Evolutionary conservation across 176 grass and related monocot species (phyloP), one percentile per base, ranked within the genome.

Genomic region (Calamus simplicifolius): DNA sequence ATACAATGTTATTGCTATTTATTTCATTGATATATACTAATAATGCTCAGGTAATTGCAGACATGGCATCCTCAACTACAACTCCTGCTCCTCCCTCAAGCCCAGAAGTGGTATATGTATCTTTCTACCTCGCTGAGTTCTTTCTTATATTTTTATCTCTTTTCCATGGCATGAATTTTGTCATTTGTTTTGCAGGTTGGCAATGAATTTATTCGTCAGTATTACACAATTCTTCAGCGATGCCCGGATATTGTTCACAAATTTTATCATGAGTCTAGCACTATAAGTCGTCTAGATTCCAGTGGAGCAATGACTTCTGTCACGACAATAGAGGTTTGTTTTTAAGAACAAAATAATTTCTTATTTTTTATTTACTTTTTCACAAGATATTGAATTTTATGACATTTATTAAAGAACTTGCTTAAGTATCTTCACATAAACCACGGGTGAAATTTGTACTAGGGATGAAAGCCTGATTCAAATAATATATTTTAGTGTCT

Each of bases 261-360:
- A 72, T 98, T 98, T 55, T 98, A 98, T 58, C 78, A 98, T 56
- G 87, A 98, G 52, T 69, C 63, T n/a, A 98, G 84, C 63, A 78
- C 73, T 58, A 55, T 98, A 50, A 85, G 79, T 27, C 81, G 84
- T 59, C 57, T 70, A 21, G 64, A 85, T 56, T 59, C 69, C 51
- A 70, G 65, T 63, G 87, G 81, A 65, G 30, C 56, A 21, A 81
- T 98, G 84, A 62, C 52, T 50, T 88, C 77, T 51, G 81, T 74
- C 13, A 85, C 76, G 14, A 83, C 84, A 51, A 68, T 81, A 63
- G 55, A 69, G 69, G 93, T 98, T 92, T 67, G 79, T 65, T 68
- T 57, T 75, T 28, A 52, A 25, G 48, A 31, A n/a, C 69, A 29
- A 29, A 27, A 56, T 25, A 23, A 6, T 13, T 13, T 38, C 16